Evolutionary conservation across 129 eudicot species (phyloP).

Genomic region (Arctium lappa): DNA sequence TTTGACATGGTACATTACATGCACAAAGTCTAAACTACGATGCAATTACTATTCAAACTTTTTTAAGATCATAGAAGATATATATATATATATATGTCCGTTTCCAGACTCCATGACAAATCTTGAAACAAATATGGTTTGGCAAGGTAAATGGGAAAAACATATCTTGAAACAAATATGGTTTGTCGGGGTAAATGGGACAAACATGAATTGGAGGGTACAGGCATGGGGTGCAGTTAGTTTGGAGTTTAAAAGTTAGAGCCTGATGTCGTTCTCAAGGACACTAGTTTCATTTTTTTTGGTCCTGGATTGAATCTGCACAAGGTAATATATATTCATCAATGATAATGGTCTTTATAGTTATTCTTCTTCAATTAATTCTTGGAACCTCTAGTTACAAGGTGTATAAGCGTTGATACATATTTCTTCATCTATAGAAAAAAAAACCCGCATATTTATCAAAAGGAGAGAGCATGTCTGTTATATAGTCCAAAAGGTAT

Average conservation of each 20-base stretch:
- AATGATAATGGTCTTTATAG: background rate
- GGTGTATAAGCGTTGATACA: no score
- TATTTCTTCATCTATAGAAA: background rate
- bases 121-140: no score
- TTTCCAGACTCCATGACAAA: no score
- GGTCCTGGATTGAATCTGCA: slow-evolving; percentile 42
- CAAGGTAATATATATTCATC: background rate
- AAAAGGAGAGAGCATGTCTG: no score
- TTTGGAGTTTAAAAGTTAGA: slow-evolving; percentile 29
- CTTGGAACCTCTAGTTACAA: background rate
- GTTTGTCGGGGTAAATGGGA: no score
- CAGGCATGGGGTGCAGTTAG: slow-evolving; percentile 11
- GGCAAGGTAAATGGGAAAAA: no score
- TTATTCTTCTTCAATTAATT: background rate
- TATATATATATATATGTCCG: no score
- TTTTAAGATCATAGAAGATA: background rate
- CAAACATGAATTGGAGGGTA: no score
- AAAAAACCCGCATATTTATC: no score
- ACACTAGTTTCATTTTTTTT: slow-evolving; percentile 59
- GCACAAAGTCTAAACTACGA: no score
- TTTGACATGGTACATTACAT: no score
- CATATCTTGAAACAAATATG: no score
- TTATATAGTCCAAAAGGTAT: background rate
- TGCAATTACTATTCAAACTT: slow-evolving; percentile 4
- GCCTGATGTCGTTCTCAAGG: slow-evolving; percentile 65